These are phyloP conservation scores for Trichomonas gallinae DNA, from an alignment of 208 protist genomes.

Conservation along the genomic window DNA sequence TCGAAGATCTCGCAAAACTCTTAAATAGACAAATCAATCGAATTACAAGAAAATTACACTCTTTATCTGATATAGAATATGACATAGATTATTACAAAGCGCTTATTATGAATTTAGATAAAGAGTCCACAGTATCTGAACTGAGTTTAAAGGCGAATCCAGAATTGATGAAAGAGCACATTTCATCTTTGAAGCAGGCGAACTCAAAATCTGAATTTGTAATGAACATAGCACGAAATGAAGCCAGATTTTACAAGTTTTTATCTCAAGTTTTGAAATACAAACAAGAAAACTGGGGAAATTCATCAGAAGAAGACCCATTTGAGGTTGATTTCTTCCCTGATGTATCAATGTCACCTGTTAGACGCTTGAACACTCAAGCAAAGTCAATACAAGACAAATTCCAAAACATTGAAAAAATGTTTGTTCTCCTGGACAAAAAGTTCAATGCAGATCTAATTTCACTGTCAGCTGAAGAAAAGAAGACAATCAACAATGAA, in stretches of 20 bases:
- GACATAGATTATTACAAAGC: background rate
- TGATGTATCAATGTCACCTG: background rate
- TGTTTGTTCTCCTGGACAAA: background rate
- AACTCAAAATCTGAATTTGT: background rate
- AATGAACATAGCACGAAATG: background rate
- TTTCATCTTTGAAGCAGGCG: background rate
- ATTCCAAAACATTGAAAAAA: background rate
- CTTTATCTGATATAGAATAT: background rate
- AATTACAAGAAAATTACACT: background rate
- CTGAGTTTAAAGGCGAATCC: background rate
- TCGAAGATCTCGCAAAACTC: background rate
- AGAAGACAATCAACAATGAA: background rate
- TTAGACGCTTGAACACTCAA: background rate
- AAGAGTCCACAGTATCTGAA: background rate
- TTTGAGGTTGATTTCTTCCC: background rate
- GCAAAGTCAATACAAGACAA: background rate
- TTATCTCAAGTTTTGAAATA: background rate
- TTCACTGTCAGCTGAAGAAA: background rate
- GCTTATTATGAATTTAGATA: background rate
- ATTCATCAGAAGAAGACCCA: background rate
- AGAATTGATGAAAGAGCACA: background rate
- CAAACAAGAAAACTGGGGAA: too few relatives aligned
- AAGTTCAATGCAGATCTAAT: background rate
- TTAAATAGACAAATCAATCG: background rate
- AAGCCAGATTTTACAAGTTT: background rate